Evolutionary conservation across 202 grass and related monocot genomes (phyloP).

Genomic region (Tripidium arundinaceum): DNA sequence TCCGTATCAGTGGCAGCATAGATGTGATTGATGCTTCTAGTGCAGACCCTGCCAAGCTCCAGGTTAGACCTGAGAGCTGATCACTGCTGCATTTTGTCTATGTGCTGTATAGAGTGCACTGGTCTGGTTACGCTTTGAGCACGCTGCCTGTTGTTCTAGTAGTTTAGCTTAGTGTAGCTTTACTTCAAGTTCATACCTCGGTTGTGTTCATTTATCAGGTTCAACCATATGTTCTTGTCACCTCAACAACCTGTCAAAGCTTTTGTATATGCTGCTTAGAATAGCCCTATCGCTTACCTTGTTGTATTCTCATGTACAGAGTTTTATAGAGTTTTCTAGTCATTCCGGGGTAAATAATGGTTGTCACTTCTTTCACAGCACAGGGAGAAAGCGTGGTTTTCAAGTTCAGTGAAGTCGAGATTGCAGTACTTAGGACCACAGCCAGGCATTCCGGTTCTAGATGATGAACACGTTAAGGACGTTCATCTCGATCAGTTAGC

Average conservation of each 20-base stretch:
- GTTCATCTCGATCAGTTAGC: constrained; percentile 46
- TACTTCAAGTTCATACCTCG: too few species aligned
- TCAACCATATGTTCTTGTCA: background rate
- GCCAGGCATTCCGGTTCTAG: constrained; percentile 54
- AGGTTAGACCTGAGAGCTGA: too few species aligned
- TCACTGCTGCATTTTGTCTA: too few species aligned
- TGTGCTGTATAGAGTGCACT: too few species aligned
- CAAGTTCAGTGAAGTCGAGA: constrained; percentile 68
- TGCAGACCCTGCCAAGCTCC: too few species aligned
- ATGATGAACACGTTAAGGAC: constrained; percentile 45
- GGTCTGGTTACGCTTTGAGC: too few species aligned
- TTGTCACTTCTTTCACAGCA: constrained; percentile 41
- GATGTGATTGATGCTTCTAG: too few species aligned
- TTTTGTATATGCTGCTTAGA: background rate
- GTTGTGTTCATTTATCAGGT: too few species aligned
- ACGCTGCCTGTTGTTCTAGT: too few species aligned
- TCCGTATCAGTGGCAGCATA: too few species aligned
- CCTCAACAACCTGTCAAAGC: background rate
- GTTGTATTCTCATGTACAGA: constrained; percentile 22
- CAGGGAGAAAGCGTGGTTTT: constrained; percentile 78
- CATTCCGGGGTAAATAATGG: background rate
- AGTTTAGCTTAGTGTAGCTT: too few species aligned
- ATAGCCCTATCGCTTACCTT: background rate
- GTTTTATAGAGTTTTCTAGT: background rate
- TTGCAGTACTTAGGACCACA: constrained; percentile 70